Base-by-base conservation (phyloP, 139 green algal species). In the Ettlia oleoabundans region DNA sequence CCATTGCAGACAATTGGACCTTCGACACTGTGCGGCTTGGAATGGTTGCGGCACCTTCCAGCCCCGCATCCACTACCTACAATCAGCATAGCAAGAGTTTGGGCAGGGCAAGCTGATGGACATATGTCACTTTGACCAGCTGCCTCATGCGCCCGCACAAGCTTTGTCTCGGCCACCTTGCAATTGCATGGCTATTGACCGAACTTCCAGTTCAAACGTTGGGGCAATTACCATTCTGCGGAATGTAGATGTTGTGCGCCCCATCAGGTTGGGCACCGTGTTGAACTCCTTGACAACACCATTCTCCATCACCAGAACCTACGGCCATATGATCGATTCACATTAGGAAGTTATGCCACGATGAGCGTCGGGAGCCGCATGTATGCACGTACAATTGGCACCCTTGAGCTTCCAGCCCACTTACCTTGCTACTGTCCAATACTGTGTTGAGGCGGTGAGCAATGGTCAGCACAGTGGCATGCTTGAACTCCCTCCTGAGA, bases 391-490 rank as follows among this genome's bases (percentile, higher is more conserved):
- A 65, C 18, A 15, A 65, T n/a, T 24, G 32, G 9, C 10, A 42
- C 10, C 30, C 21, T 42, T 42, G 63, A n/a, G 8, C n/a, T 41
- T 28, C 52, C 21, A 51, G 2, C 5, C 52, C 73, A 8, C 72
- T 18, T 66, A 69, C 89, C 85, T 91, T 93, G 47, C 86, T 89
- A 38, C 78, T 86, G 71, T 96, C 93, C 43, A 96, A 87, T 66
- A 96, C 91, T 9, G 93, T 96, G 88, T 96, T 92, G 73, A 96
- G 86, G 78, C 92, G 85, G 88, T 98, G 95, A 22, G 95, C 95
- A 78, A 98, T 98, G 72, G 93, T 97, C 38, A 98, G 88, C 76
- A 95, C 91, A 15, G 95, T 98, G 85, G 86, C 92, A 75, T 91
- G 68, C 26, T 83, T 83, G 76, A 99, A 99, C 47, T 91, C 89